Evolutionary conservation across 208 protist genomes (phyloP).

Genomic region (Trypanosoma caninum): DNA sequence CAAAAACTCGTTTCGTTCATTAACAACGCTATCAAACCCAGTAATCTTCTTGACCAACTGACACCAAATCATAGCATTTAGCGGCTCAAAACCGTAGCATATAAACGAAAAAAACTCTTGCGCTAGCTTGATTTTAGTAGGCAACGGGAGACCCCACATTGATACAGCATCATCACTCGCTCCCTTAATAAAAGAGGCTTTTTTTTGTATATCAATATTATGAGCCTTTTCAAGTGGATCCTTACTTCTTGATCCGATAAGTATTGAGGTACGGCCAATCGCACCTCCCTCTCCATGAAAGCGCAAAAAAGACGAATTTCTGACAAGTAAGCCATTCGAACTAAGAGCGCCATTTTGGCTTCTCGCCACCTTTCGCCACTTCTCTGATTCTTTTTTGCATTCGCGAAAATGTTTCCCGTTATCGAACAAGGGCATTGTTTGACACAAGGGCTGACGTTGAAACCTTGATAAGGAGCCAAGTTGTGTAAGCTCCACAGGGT

Average conservation of each 20-base stretch:
- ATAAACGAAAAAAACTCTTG: conserved; percentile 79
- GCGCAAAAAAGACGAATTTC: conserved; percentile 20
- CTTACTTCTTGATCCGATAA: conserved; percentile 57
- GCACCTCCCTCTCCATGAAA: conserved; percentile 26
- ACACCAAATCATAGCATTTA: conserved; percentile 63
- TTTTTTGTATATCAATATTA: conserved; percentile 77
- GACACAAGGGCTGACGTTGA: conserved; percentile 25
- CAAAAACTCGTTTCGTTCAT: conserved; percentile 59
- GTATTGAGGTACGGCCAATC: conserved; percentile 65
- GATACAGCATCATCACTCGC: conserved; percentile 55
- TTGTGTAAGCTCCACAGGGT: conserved; percentile 52
- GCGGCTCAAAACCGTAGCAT: conserved; percentile 77
- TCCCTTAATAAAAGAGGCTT: conserved; percentile 72
- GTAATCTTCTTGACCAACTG: conserved; percentile 30
- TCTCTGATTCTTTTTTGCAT: conserved; percentile 68
- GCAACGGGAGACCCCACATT: conserved; percentile 64
- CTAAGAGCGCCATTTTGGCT: conserved; percentile 73
- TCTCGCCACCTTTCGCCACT: conserved; percentile 64
- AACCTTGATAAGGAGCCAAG: conserved; percentile 43
- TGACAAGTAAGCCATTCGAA: conserved; percentile 80
- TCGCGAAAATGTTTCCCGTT: conserved; percentile 46
- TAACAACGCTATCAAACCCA: conserved; percentile 50
- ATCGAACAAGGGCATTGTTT: conserved; percentile 34
- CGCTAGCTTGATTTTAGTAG: conserved; percentile 76
- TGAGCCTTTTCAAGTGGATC: conserved; percentile 72